Percentiles rank a stretch among this genome's conserved stretches.
Conservation (phyloP, 495 filamentous ascomycete genomes). For the Cairneyella variabilis region DNA sequence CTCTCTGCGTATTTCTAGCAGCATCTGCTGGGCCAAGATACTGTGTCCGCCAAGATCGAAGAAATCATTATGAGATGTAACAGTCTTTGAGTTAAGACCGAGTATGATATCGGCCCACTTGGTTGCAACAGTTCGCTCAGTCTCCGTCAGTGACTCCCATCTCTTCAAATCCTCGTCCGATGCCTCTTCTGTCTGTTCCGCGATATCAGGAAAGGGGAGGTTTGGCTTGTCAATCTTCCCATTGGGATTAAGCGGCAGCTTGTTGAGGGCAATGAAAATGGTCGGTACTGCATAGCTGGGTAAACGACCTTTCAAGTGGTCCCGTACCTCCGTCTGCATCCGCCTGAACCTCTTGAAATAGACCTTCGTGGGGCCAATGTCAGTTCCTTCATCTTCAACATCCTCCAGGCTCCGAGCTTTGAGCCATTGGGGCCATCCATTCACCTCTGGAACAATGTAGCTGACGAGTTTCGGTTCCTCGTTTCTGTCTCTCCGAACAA, state of each 20-base stretch:
- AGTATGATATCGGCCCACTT: conserved; percentile 60
- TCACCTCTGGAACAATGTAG: conserved; percentile 83
- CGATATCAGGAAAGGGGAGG: conserved; percentile 84
- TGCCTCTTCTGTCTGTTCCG: conserved; percentile 51
- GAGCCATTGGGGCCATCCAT: conserved; percentile 67
- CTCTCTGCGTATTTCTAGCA: conserved; percentile 45
- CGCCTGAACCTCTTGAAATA: conserved; percentile 59
- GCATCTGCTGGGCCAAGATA: conserved; percentile 82
- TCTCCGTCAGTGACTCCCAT: conserved; percentile 45
- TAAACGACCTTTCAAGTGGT: conserved; percentile 70
- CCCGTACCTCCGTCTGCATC: conserved; percentile 69
- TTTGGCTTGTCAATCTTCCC: conserved; percentile 91
- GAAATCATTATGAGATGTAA: conserved; percentile 68
- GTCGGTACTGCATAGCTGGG: conserved; percentile 77
- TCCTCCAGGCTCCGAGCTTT: conserved; percentile 49
- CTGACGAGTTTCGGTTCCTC: conserved; percentile 88
- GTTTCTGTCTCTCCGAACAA: conserved; percentile 82
- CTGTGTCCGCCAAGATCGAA: conserved; percentile 88
- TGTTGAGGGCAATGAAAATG: conserved; percentile 73
- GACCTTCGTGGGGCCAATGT: conserved; percentile 59
- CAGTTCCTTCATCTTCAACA: conserved; percentile 43
- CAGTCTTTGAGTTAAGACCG: conserved; percentile 40
- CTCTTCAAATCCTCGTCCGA: conserved; percentile 19
- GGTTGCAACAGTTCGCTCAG: conserved; percentile 61
- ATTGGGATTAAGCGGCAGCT: conserved; percentile 88